A percentile compares a stretch with the other conserved stretches of the same genome.
Evolutionary conservation across 108 stramenopile genomes (phyloP).

Genomic region (Nitzschia palea): DNA sequence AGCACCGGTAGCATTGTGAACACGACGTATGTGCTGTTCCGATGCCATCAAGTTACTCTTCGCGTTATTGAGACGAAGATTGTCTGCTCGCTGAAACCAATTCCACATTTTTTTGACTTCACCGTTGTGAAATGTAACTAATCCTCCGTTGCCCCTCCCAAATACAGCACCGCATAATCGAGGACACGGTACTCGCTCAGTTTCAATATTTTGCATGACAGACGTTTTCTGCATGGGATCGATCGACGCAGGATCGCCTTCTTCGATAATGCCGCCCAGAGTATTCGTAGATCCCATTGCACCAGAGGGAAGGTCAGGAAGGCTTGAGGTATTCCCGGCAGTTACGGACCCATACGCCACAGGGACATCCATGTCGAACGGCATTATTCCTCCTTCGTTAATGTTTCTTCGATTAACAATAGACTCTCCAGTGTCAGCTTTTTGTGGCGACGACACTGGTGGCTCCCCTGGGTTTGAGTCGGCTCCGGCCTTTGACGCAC

Average conservation of each 20-base stretch:
- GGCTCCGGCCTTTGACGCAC: background rate
- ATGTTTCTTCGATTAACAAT: background rate
- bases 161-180: constrained; percentile 78
- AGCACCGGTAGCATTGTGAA: constrained; percentile 1
- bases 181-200: constrained; percentile 63
- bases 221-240: constrained; percentile 37
- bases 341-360: constrained; percentile 36
- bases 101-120: constrained; percentile 71
- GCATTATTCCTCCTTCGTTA: constrained; percentile 27
- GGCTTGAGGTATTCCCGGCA: constrained; percentile 7
- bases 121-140: constrained; percentile 72
- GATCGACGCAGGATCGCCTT: constrained; percentile 2
- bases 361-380: constrained; percentile 53
- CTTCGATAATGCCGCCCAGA: constrained; percentile 13
- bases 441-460: background rate
- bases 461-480: background rate
- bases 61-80: constrained; percentile 18
- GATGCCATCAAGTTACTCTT: background rate
- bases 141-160: constrained; percentile 56
- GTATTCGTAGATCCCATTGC: constrained; percentile 11
- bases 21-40: background rate
- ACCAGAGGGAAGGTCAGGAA: constrained; percentile 14
- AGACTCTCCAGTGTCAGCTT: background rate
- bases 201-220: constrained; percentile 40
- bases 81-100: constrained; percentile 48